Conservation (phyloP, 805 yeast species). For the Tetrapisispora namnaoensis region DNA sequence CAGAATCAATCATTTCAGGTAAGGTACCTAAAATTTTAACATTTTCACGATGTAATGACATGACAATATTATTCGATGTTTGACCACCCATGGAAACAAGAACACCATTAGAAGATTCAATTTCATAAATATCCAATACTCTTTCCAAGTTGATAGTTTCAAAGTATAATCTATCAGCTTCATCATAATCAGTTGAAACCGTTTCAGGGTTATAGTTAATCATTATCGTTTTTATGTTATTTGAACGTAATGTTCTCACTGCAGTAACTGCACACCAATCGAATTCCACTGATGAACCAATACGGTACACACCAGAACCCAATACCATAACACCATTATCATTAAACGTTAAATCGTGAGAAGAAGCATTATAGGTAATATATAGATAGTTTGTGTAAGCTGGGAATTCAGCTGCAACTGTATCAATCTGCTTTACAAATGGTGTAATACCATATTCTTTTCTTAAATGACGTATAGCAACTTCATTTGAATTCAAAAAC, state of each 20-base stretch:
- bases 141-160: conserved; percentile 93
- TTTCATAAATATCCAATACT: conserved; percentile 87
- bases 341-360: conserved; percentile 77
- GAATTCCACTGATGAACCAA: conserved; percentile 97
- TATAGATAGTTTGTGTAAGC: conserved; percentile 91
- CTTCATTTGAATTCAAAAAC: conserved; percentile 80
- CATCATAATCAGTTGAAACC: conserved; percentile 97
- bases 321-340: conserved; percentile 92
- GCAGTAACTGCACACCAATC: conserved; percentile 99
- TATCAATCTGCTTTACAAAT: conserved; percentile 92
- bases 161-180: conserved; percentile 92
- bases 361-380: conserved; percentile 87
- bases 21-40: conserved; percentile 94
- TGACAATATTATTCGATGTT: conserved; percentile 92
- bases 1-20: conserved; percentile 96
- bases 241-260: conserved; percentile 82
- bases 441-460: conserved; percentile 81
- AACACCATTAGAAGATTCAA: conserved; percentile 85
- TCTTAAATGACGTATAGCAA: conserved; percentile 83
- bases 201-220: conserved; percentile 97
- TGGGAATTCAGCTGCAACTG: conserved; percentile 98
- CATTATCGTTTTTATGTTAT: conserved; percentile 87
- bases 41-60: conserved; percentile 84
- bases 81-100: conserved; percentile 98
- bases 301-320: conserved; percentile 97